These are phyloP conservation scores for Protomyces gravidus DNA, from an alignment of 1,139 yeast genomes.

Conservation along the genomic window DNA sequence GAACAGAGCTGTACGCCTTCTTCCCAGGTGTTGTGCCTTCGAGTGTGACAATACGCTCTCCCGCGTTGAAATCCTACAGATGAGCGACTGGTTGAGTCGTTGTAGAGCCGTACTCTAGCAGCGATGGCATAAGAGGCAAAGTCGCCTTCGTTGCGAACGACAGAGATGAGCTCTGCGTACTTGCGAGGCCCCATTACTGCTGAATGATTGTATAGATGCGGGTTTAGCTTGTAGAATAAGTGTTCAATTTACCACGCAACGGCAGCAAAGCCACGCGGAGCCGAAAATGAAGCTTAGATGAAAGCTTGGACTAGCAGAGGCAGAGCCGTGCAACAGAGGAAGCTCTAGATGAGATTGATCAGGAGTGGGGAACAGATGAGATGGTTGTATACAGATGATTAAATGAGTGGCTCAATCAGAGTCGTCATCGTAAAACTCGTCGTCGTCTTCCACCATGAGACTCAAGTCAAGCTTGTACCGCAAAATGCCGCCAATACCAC, in stretches of 20 bases:
- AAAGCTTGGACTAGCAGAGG: background rate
- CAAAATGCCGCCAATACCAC: constrained; percentile 95
- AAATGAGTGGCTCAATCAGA: background rate
- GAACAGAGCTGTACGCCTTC: constrained; percentile 24
- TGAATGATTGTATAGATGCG: background rate
- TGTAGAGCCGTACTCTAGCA: background rate
- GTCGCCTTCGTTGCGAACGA: background rate
- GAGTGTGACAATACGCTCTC: background rate
- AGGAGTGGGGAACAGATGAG: background rate
- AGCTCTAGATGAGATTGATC: background rate
- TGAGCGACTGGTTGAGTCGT: background rate
- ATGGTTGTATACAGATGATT: background rate
- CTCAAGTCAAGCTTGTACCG: constrained; percentile 97
- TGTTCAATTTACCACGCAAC: no score
- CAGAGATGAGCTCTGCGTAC: constrained; percentile 1
- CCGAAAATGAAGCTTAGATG: background rate
- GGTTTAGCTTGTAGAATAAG: no score
- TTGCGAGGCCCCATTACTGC: background rate
- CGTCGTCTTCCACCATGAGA: constrained; percentile 83
- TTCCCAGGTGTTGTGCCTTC: background rate
- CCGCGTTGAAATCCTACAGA: background rate
- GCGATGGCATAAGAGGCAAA: background rate
- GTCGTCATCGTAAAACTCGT: constrained; percentile 45
- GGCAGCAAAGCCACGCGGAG: no score
- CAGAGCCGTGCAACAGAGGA: background rate